Evolutionary conservation across 2,329 filamentous ascomycete genomes (phyloP), one percentile per base, ranked within the genome.

Genomic region (Trichoderma aggressivum): DNA sequence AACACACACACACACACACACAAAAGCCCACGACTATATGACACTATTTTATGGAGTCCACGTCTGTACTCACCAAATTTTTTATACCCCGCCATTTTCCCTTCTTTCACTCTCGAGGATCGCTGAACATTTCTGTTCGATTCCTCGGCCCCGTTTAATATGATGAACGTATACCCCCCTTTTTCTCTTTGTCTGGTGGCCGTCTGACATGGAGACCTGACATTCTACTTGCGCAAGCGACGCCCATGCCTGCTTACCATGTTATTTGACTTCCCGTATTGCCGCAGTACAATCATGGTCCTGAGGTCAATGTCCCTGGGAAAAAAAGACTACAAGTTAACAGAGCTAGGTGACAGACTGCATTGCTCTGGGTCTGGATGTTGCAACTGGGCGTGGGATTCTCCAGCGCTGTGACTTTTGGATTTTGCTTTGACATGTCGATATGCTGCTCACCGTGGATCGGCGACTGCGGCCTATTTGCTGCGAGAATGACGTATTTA

Each of bases 31-130:
- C 75, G 71, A 74, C 73, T 67, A 72, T 73, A 75, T 77, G 76
- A 76, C 75, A 71, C 72, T 73, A 64, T 64, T 75, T 77, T 73
- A 77, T 74, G 75, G 76, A 78, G 75, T 73, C 73, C 72, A 74
- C 77, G 76, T 78, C 75, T 80, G 79, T 80, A 79, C 79, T 79
- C 66, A 61, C 70, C 76, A n/a, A 43, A 75, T 73, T 70, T 74
- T 66, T 55, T 69, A 69, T 71, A 68, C 67, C 62, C 69, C 56
- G 32, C 56, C 36, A 34, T 28, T 60, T 60, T 47, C 50, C 66
- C 30, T 68, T 73, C 71, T 62, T 50, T 50, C 43, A 71, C 74
- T 75, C 74, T 74, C 76, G 75, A 78, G 76, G 75, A 77, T 71
- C 70, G 68, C 71, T 70, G 53, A 68, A 47, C 43, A 43, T 28